Evolutionary conservation across 148 eudicot species (phyloP).

Genomic region (Bassia scoparia): DNA sequence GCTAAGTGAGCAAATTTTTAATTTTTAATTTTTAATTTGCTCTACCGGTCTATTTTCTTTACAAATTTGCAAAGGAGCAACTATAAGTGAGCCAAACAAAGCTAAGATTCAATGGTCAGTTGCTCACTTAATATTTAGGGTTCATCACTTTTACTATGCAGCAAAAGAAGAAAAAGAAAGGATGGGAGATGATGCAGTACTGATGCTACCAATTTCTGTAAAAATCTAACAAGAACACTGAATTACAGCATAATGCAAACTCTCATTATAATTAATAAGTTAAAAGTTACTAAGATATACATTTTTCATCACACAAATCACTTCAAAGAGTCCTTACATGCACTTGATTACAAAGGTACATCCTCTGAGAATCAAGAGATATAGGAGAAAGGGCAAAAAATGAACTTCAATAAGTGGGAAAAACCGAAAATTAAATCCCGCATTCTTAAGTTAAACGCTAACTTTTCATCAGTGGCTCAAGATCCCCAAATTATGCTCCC

Average conservation of each 20-base stretch:
- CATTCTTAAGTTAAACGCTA: constrained; percentile 6
- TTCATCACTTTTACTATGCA: too few species aligned
- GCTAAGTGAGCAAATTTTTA: too few species aligned
- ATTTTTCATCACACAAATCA: constrained; percentile 29
- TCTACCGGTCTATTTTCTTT: too few species aligned
- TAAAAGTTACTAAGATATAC: constrained; percentile 32
- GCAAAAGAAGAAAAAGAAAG: background rate
- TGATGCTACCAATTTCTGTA: background rate
- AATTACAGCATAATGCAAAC: constrained; percentile 3
- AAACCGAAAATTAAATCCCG: constrained; percentile 3
- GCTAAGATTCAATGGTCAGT: too few species aligned
- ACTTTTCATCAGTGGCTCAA: constrained; percentile 26
- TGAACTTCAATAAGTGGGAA: background rate
- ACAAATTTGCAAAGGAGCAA: too few species aligned
- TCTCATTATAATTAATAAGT: constrained; percentile 18
- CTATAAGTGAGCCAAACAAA: too few species aligned
- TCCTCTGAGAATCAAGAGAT: constrained; percentile 27
- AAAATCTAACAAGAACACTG: background rate
- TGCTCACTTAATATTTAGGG: too few species aligned
- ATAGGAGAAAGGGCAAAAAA: constrained; percentile 7
- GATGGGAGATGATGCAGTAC: background rate
- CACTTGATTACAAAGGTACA: constrained; percentile 11
- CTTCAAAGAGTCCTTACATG: constrained; percentile 21
- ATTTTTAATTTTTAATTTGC: too few species aligned
- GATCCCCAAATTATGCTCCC: constrained; percentile 33